Evolutionary conservation across 2,329 filamentous ascomycete species (phyloP), one percentile per base, ranked within the genome.

Genomic region (Chaetoscypha palmicola): DNA sequence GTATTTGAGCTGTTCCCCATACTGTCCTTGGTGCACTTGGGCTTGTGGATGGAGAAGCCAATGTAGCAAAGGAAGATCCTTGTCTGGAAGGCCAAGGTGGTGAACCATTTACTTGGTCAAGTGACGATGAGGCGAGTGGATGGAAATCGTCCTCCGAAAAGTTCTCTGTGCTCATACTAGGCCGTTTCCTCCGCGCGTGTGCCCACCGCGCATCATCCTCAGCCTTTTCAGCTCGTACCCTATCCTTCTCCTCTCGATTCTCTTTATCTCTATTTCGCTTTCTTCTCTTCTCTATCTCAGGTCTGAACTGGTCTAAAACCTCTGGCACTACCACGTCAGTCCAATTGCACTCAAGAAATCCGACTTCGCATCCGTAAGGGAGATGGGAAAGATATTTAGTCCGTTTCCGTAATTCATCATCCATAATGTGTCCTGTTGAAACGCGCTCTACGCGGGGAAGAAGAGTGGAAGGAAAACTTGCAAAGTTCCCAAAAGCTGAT

Each of bases 1-100:
- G 59, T 2, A 94, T 68, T 0, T 76, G 79, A 3, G 77, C 73
- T 1, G 91, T 97, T n/a, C 91, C 91, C 91, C 91, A 97, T 0
- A 97, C 87, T 0, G 91, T 97, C 49, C 80, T 81, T 31, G 77
- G 71, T 1, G 79, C 77, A 5, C 79, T 81, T 0, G 90, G 89
- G 50, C 86, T 94, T 1, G 86, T 90, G 3, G 87, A 90, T 54
- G 90, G 81, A 1, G 81, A 83, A 0, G 86, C 84, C 17, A 94
- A 66, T 2, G 78, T 77, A 24, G 75, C 74, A 55, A 87, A 88
- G 0, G 76, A 79, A 10, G 72, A 70, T 16, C 77, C 70, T 37
- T 73, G 70, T 1, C 76, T 76, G 8, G 78, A 73, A 3, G 75
- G 69, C 54, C 67, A 74, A 1, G 70, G 71, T 14, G 71, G 75